Evolutionary conservation across 306 rosid species (phyloP).

Genomic region (Pueraria montana): DNA sequence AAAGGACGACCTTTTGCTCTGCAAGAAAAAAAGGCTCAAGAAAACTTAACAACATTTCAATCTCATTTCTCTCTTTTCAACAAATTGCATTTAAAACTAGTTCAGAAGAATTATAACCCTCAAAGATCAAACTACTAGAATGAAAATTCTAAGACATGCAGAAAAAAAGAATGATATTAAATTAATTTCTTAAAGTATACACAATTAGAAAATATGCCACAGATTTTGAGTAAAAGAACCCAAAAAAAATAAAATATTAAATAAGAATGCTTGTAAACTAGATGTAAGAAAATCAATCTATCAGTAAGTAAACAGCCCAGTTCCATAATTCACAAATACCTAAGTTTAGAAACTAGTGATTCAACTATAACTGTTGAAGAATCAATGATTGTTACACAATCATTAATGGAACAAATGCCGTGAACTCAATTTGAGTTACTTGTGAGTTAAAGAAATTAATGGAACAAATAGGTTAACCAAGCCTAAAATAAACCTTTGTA

Average conservation of each 20-base stretch:
- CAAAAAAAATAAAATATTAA: constrained; percentile 19
- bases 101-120: constrained; percentile 34
- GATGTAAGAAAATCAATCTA: constrained; percentile 24
- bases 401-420: constrained; percentile 31
- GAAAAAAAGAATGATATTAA: not conserved
- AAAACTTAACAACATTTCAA: constrained; percentile 20
- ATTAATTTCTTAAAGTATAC: constrained; percentile 3
- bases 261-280: constrained; percentile 30
- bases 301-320: constrained; percentile 27
- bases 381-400: constrained; percentile 3
- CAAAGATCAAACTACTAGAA: constrained; percentile 13
- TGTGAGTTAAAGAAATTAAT: constrained; percentile 15
- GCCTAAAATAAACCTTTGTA: constrained; percentile 13
- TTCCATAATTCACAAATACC: constrained; percentile 44
- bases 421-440: not conserved
- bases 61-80: constrained; percentile 21
- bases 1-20: constrained; percentile 88
- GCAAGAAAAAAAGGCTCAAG: constrained; percentile 48
- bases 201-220: constrained; percentile 29
- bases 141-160: constrained; percentile 25
- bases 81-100: constrained; percentile 24
- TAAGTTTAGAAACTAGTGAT: constrained; percentile 36
- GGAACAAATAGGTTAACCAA: constrained; percentile 10
- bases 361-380: constrained; percentile 1
- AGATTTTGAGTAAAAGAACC: constrained; percentile 13